Base-by-base conservation (phyloP, 352 stramenopile genomes). In the Globisporangium barbulae region DNA sequence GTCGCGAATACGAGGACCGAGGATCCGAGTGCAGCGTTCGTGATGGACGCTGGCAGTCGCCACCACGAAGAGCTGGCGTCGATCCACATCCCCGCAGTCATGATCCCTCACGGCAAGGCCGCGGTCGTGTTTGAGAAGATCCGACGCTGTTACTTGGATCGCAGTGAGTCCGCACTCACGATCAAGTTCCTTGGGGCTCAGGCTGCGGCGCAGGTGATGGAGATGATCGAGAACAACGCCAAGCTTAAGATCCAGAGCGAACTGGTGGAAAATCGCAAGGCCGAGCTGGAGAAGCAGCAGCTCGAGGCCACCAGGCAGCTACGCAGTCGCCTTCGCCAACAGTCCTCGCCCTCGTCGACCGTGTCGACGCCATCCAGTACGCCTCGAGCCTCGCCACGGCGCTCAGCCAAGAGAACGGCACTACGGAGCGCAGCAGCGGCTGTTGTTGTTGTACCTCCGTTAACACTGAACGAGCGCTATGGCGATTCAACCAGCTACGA, bases 11-110 rank as follows among this genome's bases (percentile, higher is more conserved):
- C 72, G 25, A 60, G 63, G 33, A 63, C 50, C 58, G 59, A 70
- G 28, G 61, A 67, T 39, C 60, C 63, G 1, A 62, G 64, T 6
- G 69, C 76, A 15, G 81, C 82, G 4, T 91, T 93, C 21, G 78
- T 90, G 28, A 93, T 92, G 83, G 83, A 91, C 64, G 76, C 77
- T 9, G 82, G 81, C 1, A 69, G 69, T 21, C 68, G 69, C 0
- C 64, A 63, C 2, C 62, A 53, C 0, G 64, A 78, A 12, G 59
- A 63, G 15, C 7, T 57, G 8, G 52, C 19, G 9, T 61, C 53
- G 5, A 74, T 89, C 53, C 66, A 54, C 3, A 87, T 92, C 49
- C 81, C 85, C 8, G 80, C 73, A 0, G 65, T 92, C 63, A 92
- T 94, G 81, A 35, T 90, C 31, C 71, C 81, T 21, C 73, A 74